Conservation (phyloP, 345 rosid genomes). For the Anacardium occidentale region DNA sequence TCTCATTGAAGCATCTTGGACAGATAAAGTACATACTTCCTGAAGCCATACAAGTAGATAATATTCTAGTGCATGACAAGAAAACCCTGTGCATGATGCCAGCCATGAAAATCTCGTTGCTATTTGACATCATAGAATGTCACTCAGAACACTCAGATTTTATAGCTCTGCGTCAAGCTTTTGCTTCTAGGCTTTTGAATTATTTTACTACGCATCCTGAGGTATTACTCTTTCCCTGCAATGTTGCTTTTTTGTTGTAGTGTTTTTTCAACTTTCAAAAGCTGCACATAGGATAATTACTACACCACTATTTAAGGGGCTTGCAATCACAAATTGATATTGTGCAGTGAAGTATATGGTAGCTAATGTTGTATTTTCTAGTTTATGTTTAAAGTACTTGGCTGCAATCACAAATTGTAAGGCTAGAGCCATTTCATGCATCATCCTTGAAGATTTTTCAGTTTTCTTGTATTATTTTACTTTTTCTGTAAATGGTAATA, state of each 20-base stretch:
- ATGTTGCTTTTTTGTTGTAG: too few species aligned
- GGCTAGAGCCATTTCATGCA: neutral
- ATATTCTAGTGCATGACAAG: constrained; percentile 45
- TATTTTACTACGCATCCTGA: too few species aligned
- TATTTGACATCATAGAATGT: constrained; percentile 33
- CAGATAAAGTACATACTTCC: too few species aligned
- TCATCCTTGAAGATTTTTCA: neutral
- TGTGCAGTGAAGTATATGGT: too few species aligned
- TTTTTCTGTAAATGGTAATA: neutral
- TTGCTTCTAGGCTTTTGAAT: constrained; percentile 37
- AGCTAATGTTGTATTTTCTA: too few species aligned
- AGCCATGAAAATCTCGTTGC: constrained; percentile 40
- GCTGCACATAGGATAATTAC: too few species aligned
- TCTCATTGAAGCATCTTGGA: constrained; percentile 27
- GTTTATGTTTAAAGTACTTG: too few species aligned
- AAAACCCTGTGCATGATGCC: constrained; percentile 46
- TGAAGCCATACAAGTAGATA: constrained; percentile 39
- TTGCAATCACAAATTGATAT: too few species aligned
- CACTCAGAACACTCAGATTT: constrained; percentile 36
- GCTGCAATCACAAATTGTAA: too few species aligned
- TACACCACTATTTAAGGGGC: too few species aligned
- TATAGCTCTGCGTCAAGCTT: constrained; percentile 34
- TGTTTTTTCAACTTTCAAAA: too few species aligned
- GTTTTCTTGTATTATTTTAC: neutral
- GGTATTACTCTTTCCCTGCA: too few species aligned